These are phyloP conservation scores for Mortierella sp. DNA, from an alignment of 371 early-diverging fungal genomes.

Conservation along the genomic window DNA sequence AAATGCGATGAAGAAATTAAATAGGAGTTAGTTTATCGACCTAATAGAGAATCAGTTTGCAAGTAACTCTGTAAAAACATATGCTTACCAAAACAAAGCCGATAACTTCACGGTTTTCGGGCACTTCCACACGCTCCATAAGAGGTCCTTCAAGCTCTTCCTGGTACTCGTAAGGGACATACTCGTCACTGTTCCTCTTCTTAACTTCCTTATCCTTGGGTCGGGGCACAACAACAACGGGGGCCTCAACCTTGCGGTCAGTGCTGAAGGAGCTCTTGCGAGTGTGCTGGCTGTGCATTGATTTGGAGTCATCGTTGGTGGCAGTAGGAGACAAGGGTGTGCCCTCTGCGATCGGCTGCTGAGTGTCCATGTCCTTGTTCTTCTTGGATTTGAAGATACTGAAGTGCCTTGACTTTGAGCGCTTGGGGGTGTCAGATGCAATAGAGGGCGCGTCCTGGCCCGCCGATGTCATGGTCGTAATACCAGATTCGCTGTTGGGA, in stretches of 20 bases:
- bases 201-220: slow-evolving; percentile 28
- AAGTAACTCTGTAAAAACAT: background rate
- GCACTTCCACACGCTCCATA: slow-evolving; percentile 53
- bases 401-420: slow-evolving; percentile 38
- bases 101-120: slow-evolving; percentile 46
- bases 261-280: slow-evolving; percentile 29
- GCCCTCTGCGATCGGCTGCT: slow-evolving; percentile 4
- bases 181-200: slow-evolving; percentile 41
- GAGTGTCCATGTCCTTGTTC: slow-evolving; percentile 22
- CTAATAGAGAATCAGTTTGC: background rate
- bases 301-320: slow-evolving; percentile 45
- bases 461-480: background rate
- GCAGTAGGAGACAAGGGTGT: slow-evolving; percentile 6
- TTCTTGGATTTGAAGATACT: slow-evolving; percentile 46
- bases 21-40: background rate
- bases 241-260: slow-evolving; percentile 23
- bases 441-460: background rate
- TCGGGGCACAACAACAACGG: slow-evolving; percentile 17
- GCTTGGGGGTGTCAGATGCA: slow-evolving; percentile 22
- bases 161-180: slow-evolving; percentile 55
- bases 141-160: slow-evolving; percentile 52
- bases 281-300: slow-evolving; percentile 32
- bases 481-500: slow-evolving; percentile 5
- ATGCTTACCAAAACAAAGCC: slow-evolving; percentile 51
- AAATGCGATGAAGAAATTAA: background rate